Conservation (phyloP, 805 yeast genomes). For the Wickerhamomyces strasburgensis region DNA sequence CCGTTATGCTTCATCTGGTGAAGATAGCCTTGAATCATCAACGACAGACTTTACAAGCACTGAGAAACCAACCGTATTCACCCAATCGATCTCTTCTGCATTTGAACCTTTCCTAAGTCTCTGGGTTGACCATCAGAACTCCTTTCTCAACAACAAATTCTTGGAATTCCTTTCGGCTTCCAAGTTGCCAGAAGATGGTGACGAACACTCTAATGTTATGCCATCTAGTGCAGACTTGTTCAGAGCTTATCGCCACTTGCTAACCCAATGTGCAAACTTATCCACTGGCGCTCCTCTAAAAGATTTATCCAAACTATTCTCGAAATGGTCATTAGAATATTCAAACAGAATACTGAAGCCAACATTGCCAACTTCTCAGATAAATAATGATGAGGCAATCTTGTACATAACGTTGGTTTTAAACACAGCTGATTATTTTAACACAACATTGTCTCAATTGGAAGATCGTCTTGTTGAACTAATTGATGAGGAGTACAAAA, state of each 20-base stretch:
- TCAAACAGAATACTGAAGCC: conserved; percentile 45
- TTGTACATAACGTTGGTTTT: conserved; percentile 65
- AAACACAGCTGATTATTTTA: conserved; percentile 87
- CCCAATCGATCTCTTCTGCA: conserved; percentile 48
- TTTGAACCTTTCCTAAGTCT: conserved; percentile 82
- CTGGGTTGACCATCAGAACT: conserved; percentile 86
- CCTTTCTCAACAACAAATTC: conserved; percentile 54
- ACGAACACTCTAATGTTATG: conserved; percentile 59
- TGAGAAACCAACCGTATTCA: conserved; percentile 24
- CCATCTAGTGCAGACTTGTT: conserved; percentile 87
- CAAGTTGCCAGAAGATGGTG: conserved; percentile 45
- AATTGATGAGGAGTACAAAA: conserved; percentile 36
- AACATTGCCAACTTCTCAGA: conserved; percentile 38
- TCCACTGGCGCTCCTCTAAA: conserved; percentile 37
- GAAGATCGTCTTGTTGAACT: conserved; percentile 51
- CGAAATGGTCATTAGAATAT: conserved; percentile 60
- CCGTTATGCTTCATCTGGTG: conserved; percentile 38
- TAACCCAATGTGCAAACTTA: conserved; percentile 64
- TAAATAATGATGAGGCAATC: conserved; percentile 52
- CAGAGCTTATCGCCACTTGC: conserved; percentile 64
- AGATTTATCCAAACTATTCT: conserved; percentile 52
- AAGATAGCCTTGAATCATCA: conserved; percentile 17
- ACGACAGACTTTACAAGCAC: conserved; percentile 10
- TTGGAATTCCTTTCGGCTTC: conserved; percentile 57
- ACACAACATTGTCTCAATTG: conserved; percentile 70